These are phyloP conservation scores for Dryadomyces quercivorus DNA, from an alignment of 2,329 filamentous ascomycete genomes.

Conservation along the genomic window DNA sequence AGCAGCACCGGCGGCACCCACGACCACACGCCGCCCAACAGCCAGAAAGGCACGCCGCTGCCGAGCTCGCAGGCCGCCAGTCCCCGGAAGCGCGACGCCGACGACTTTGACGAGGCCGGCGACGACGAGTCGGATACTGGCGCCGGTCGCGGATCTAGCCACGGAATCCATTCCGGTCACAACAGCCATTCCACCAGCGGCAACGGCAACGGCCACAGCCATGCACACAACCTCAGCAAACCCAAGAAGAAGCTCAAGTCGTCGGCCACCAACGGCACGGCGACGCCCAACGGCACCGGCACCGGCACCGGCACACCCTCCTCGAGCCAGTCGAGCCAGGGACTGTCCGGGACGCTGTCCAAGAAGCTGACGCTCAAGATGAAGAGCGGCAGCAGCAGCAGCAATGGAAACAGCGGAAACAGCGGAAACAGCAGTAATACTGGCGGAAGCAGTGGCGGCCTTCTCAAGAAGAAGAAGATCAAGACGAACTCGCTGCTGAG, in stretches of 20 bases:
- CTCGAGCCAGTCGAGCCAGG: conserved; percentile 11
- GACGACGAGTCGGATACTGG: conserved; percentile 37
- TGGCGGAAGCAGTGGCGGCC: conserved; percentile 1
- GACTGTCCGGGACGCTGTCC: conserved; percentile 6
- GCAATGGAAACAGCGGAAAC: background rate
- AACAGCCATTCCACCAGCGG: conserved; percentile 1
- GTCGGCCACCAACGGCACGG: conserved; percentile 14
- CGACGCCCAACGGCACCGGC: background rate
- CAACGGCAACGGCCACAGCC: conserved; percentile 6
- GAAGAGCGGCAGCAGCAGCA: conserved; percentile 31
- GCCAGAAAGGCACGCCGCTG: conserved; percentile 48
- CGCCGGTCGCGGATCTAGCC: conserved; percentile 20
- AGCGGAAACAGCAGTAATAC: background rate
- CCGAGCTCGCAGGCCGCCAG: conserved; percentile 41
- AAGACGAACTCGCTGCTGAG: conserved; percentile 38
- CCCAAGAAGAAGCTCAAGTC: conserved; percentile 46
- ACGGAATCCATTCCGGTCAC: conserved; percentile 16
- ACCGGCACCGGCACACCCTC: conserved; percentile 1
- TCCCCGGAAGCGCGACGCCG: conserved; percentile 44
- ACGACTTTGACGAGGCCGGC: conserved; percentile 38
- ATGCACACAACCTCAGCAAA: conserved; percentile 18
- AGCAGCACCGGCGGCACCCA: conserved; percentile 26
- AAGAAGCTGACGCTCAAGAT: conserved; percentile 26
- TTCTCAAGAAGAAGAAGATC: conserved; percentile 41
- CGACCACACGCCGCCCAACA: conserved; percentile 48